Percentiles rank a stretch among this genome's conserved stretches.
Conservation (phyloP, 164 flowering plant genomes). For the Sextonia rubra region DNA sequence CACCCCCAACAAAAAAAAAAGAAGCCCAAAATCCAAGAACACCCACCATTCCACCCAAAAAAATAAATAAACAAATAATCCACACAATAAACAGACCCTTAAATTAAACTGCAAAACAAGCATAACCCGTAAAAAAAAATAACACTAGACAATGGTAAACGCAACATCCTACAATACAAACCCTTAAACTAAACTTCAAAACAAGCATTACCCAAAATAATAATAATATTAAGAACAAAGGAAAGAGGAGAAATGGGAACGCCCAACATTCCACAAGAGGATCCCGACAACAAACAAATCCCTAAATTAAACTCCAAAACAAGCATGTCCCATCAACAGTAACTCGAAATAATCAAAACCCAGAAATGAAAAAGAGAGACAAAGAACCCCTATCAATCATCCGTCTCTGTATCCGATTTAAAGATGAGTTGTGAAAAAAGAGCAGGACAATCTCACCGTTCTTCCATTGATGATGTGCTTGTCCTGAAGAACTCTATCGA, state of each 20-base stretch:
- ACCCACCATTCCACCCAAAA: neutral
- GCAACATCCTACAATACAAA: neutral
- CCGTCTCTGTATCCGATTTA: too few species aligned
- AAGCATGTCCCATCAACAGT: neutral
- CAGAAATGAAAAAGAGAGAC: neutral
- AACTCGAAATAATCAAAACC: neutral
- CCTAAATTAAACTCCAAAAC: neutral
- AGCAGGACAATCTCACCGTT: conserved; percentile 39
- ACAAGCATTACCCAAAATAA: neutral
- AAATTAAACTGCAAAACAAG: neutral
- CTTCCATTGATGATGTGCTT: conserved; percentile 74
- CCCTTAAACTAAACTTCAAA: neutral
- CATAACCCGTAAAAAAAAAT: neutral
- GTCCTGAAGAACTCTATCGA: conserved; percentile 79
- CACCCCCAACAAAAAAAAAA: too few species aligned
- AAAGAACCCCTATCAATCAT: neutral
- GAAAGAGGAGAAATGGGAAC: too few species aligned
- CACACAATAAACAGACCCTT: neutral
- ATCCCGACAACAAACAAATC: neutral
- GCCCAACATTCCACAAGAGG: neutral
- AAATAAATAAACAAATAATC: neutral
- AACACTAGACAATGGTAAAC: too few species aligned
- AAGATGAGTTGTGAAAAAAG: neutral
- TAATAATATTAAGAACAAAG: neutral
- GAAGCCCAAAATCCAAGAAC: too few species aligned